Conservation (phyloP, 352 stramenopile species). For the Phytopythium mirpurense region DNA sequence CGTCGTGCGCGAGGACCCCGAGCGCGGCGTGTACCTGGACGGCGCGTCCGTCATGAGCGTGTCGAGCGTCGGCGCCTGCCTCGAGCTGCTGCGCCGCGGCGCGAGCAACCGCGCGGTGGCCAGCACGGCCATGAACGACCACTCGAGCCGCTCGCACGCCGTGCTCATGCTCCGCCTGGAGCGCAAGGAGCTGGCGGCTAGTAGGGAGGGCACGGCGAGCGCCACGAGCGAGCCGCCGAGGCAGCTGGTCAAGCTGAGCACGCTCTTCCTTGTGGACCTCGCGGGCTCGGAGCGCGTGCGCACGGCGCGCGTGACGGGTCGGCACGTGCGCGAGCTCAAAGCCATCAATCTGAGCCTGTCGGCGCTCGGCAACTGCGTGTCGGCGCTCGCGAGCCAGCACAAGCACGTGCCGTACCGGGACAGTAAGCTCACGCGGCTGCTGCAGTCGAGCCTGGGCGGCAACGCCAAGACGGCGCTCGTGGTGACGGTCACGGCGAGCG, state of each 20-base stretch:
- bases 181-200: slow-evolving; percentile 42
- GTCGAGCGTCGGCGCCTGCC: slow-evolving; percentile 37
- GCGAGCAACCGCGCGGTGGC: slow-evolving; percentile 74
- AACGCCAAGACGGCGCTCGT: slow-evolving; percentile 74
- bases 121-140: slow-evolving; percentile 83
- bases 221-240: slow-evolving; percentile 3
- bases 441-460: slow-evolving; percentile 64
- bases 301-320: slow-evolving; percentile 46
- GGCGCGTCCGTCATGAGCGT: slow-evolving; percentile 40
- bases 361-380: slow-evolving; percentile 71
- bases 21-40: slow-evolving; percentile 63
- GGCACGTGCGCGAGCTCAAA: slow-evolving; percentile 63
- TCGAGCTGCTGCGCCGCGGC: slow-evolving; percentile 35
- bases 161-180: slow-evolving; percentile 84
- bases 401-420: slow-evolving; percentile 63
- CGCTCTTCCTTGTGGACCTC: slow-evolving; percentile 63
- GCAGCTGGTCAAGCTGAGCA: slow-evolving; percentile 50
- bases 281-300: slow-evolving; percentile 70
- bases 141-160: slow-evolving; percentile 82
- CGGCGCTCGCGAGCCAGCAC: slow-evolving; percentile 53
- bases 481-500: slow-evolving; percentile 44
- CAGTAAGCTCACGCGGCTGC: slow-evolving; percentile 64
- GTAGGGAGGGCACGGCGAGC: background rate
- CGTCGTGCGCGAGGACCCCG: slow-evolving; percentile 54
- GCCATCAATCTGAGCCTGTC: slow-evolving; percentile 73